Conservation (phyloP, 2,329 filamentous ascomycete genomes). For the Scedosporium boydii region DNA sequence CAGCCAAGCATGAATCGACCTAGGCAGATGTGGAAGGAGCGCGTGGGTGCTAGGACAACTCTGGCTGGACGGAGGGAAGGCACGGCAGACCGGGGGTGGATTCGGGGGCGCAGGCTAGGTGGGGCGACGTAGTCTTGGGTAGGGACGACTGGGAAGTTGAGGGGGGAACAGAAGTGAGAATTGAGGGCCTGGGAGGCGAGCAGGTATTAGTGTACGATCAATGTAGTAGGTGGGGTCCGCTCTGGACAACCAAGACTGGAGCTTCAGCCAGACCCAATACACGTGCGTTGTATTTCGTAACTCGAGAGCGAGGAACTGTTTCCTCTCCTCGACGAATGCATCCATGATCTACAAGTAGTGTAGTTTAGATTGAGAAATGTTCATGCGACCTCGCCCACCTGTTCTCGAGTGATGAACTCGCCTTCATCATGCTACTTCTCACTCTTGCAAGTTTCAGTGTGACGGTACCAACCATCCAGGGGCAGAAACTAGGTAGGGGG, state of each 20-base stretch:
- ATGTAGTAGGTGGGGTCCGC: no score
- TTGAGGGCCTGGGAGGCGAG: no score
- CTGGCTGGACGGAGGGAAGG: background rate
- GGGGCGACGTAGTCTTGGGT: background rate
- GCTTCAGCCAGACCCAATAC: background rate
- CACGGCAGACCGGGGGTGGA: background rate
- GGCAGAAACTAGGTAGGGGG: no score
- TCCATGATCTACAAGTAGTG: no score
- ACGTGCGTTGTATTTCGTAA: background rate
- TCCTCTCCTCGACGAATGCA: background rate
- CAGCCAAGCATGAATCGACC: background rate
- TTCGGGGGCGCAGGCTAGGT: background rate
- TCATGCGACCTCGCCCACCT: background rate
- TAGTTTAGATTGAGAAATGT: background rate
- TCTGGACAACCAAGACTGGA: no score
- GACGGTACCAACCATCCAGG: background rate
- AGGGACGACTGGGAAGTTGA: background rate
- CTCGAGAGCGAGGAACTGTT: background rate
- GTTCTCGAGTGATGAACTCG: background rate
- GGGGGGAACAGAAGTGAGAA: no score
- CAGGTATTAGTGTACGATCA: no score
- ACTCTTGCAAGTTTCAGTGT: background rate
- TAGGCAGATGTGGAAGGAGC: background rate
- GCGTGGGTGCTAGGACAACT: background rate
- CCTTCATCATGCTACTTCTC: background rate